Conservation (phyloP, 768 basidiomycete genomes). For the Clathrus columnatus region DNA sequence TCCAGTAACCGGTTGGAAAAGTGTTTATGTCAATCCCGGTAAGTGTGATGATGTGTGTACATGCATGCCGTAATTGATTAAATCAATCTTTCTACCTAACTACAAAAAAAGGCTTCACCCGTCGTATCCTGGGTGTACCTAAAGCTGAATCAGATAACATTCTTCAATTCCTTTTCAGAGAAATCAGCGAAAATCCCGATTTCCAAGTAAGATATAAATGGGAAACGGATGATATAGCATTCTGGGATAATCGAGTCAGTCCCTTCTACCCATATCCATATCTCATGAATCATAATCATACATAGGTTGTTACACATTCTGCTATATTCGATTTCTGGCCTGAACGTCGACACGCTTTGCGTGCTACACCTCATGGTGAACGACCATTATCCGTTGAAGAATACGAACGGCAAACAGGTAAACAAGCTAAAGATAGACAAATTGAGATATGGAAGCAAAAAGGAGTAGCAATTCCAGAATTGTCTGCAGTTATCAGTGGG, state of each 20-base stretch:
- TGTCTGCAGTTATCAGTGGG: slow-evolving; percentile 7
- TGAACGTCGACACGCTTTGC: slow-evolving; percentile 64
- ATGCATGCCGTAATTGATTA: background rate
- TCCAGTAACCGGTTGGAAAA: slow-evolving; percentile 80
- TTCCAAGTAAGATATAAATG: slow-evolving; percentile 73
- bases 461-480: slow-evolving; percentile 38
- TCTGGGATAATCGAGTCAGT: slow-evolving; percentile 79
- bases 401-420: slow-evolving; percentile 56
- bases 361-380: slow-evolving; percentile 77
- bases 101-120: slow-evolving; percentile 74
- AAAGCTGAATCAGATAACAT: slow-evolving; percentile 76
- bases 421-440: slow-evolving; percentile 64
- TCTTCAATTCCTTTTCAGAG: slow-evolving; percentile 59
- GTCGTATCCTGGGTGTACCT: slow-evolving; percentile 67
- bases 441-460: slow-evolving; percentile 63
- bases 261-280: background rate
- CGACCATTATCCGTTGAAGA: slow-evolving; percentile 66
- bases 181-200: slow-evolving; percentile 62
- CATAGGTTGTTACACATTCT: slow-evolving; percentile 61
- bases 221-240: slow-evolving; percentile 67
- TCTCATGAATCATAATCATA: background rate
- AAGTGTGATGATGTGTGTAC: slow-evolving; percentile 12
- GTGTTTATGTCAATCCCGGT: slow-evolving; percentile 74
- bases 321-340: slow-evolving; percentile 83
- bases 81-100: background rate